A percentile compares a stretch with the other conserved stretches of the same genome.
phyloP scores from a whole-genome alignment of 805 yeast species.

The Suhomyces tanzawaensis region DNA sequence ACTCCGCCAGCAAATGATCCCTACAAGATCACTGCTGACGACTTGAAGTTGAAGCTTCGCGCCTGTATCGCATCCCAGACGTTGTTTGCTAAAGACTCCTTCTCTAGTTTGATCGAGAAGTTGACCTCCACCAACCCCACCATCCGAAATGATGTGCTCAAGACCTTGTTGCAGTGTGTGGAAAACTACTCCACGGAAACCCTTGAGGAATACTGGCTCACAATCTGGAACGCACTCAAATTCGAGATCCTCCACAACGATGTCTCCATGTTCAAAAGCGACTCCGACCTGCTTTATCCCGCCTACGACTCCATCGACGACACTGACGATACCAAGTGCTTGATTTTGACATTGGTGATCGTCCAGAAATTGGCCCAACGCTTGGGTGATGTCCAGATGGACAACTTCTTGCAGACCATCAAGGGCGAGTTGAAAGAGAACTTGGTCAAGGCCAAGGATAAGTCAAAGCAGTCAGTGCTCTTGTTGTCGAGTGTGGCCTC shows the following conservation, averaged over 20 bases:
- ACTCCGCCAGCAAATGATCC: slow-evolving; percentile 90
- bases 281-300: slow-evolving; percentile 26
- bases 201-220: slow-evolving; percentile 60
- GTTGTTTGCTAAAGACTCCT: slow-evolving; percentile 65
- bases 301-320: slow-evolving; percentile 28
- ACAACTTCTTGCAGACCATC: slow-evolving; percentile 35
- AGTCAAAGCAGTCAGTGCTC: slow-evolving; percentile 61
- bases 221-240: slow-evolving; percentile 84
- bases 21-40: slow-evolving; percentile 72
- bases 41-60: slow-evolving; percentile 63
- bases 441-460: slow-evolving; percentile 48
- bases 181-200: slow-evolving; percentile 48
- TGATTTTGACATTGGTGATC: slow-evolving; percentile 37
- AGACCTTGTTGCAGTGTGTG: slow-evolving; percentile 58
- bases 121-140: slow-evolving; percentile 69
- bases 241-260: slow-evolving; percentile 85
- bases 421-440: slow-evolving; percentile 52
- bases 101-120: slow-evolving; percentile 77
- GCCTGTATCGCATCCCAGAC: slow-evolving; percentile 60
- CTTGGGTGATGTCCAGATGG: slow-evolving; percentile 28
- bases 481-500: slow-evolving; percentile 56
- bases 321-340: slow-evolving; percentile 33
- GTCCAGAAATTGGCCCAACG: slow-evolving; percentile 40
- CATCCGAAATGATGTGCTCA: slow-evolving; percentile 72
- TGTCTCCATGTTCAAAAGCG: slow-evolving; percentile 29